A percentile compares a stretch with the other conserved stretches of the same genome.
phyloP scores from a whole-genome alignment of 2,329 filamentous ascomycete species.

The Escovopsis sp. region DNA sequence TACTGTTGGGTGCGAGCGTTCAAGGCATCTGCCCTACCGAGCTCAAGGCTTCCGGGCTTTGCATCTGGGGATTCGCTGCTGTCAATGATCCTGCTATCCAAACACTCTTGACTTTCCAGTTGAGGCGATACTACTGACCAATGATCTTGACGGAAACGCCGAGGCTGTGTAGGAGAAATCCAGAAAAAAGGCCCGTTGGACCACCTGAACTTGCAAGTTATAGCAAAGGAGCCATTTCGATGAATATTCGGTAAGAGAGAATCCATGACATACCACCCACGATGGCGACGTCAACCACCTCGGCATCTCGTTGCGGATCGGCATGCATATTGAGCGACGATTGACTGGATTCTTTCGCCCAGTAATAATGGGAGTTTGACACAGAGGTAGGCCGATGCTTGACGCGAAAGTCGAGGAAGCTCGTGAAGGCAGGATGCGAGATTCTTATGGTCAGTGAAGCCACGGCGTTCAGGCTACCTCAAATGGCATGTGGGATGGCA shows the following conservation, averaged over 20 bases:
- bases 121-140: slow-evolving; percentile 16
- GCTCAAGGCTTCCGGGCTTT: slow-evolving; percentile 22
- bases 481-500: too few species aligned
- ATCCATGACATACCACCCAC: slow-evolving; percentile 18
- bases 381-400: too few species aligned
- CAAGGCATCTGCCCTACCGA: slow-evolving; percentile 32
- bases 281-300: slow-evolving; percentile 21
- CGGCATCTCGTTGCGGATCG: background rate
- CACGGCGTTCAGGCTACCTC: too few species aligned
- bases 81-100: background rate
- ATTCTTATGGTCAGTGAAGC: too few species aligned
- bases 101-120: background rate
- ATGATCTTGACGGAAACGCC: slow-evolving; percentile 26
- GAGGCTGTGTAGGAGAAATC: slow-evolving; percentile 26
- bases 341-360: too few species aligned
- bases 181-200: slow-evolving; percentile 30
- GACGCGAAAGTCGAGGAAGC: too few species aligned
- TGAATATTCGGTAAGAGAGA: background rate
- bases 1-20: slow-evolving; percentile 35
- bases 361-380: too few species aligned
- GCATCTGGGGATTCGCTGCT: slow-evolving; percentile 15
- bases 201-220: slow-evolving; percentile 17
- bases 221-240: background rate
- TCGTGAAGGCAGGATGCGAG: too few species aligned
- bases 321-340: background rate